A percentile compares a stretch with the other conserved stretches of the same genome.
Conservation (phyloP, 2,329 filamentous ascomycete genomes). For the Rhinocladiella similis region DNA sequence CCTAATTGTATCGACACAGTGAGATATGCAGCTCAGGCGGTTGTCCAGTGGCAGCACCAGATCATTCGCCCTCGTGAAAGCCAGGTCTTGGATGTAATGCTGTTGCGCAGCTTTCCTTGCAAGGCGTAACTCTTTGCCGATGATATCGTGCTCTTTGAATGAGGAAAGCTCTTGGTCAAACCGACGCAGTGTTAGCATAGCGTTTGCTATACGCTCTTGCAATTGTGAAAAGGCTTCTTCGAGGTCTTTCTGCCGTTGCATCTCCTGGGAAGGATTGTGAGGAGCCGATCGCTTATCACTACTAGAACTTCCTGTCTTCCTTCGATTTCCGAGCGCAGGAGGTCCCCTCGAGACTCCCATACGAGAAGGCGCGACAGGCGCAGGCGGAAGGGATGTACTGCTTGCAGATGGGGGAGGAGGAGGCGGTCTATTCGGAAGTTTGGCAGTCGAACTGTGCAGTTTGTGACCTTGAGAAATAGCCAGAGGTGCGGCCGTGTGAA, state of each 20-base stretch:
- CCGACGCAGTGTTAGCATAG: background rate
- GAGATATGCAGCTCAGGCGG: too few relatives aligned
- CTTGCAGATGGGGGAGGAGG: too few relatives aligned
- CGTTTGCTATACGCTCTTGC: background rate
- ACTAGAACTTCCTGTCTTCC: background rate
- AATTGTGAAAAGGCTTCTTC: too few relatives aligned
- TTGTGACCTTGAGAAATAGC: background rate
- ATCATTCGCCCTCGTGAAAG: too few relatives aligned
- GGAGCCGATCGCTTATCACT: background rate
- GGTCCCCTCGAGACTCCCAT: background rate
- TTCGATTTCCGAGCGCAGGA: background rate
- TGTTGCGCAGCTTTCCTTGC: too few relatives aligned
- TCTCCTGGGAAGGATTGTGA: background rate
- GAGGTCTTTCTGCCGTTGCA: background rate
- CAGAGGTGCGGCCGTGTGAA: conserved; percentile 6
- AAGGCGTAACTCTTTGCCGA: too few relatives aligned
- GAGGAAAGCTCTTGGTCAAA: background rate
- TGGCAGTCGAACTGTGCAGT: background rate
- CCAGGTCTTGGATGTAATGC: too few relatives aligned
- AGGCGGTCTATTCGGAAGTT: conserved; percentile 7
- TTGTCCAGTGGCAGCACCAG: too few relatives aligned
- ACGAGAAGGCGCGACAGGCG: too few relatives aligned
- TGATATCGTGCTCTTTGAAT: too few relatives aligned
- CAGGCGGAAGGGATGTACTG: background rate
- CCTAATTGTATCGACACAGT: too few relatives aligned